phyloP scores from a whole-genome alignment of 83 land plant species.

The Isoetes engelmannii region DNA sequence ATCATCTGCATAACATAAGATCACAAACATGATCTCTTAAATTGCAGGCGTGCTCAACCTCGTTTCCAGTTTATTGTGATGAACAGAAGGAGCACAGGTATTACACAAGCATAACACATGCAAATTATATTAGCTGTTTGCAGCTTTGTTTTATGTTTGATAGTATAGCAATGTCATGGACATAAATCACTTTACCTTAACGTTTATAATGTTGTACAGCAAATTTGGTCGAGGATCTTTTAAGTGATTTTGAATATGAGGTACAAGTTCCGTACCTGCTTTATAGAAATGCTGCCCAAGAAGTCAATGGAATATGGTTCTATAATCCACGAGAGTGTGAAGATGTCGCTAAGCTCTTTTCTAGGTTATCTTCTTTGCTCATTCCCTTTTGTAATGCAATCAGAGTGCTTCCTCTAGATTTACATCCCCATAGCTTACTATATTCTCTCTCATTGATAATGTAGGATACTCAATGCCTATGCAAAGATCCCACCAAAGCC shows the following conservation, averaged over 20 bases:
- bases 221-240: slow-evolving; percentile 85
- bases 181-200: too few relatives aligned
- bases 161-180: not conserved
- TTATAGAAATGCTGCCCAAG: slow-evolving; percentile 82
- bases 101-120: too few relatives aligned
- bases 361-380: slow-evolving; percentile 38
- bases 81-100: slow-evolving; percentile 95
- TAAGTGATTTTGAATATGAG: slow-evolving; percentile 95
- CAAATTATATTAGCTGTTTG: too few relatives aligned
- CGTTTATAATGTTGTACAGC: slow-evolving; percentile 46
- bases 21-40: too few relatives aligned
- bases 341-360: slow-evolving; percentile 84
- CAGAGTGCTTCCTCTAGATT: not conserved
- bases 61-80: slow-evolving; percentile 95
- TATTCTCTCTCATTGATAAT: too few relatives aligned
- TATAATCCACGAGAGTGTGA: slow-evolving; percentile 85
- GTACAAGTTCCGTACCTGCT: slow-evolving; percentile 82
- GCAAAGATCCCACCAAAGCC: slow-evolving; percentile 61
- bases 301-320: slow-evolving; percentile 98
- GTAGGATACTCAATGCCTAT: slow-evolving; percentile 67
- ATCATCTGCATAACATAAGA: too few relatives aligned
- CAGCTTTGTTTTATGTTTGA: not conserved
- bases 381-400: slow-evolving; percentile 2
- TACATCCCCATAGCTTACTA: not conserved
- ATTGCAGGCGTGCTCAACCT: slow-evolving; percentile 68